Percentiles rank a stretch among this genome's conserved stretches.
Conservation (phyloP, 106 monocot species). For the Dendrobium chrysotoxum region DNA sequence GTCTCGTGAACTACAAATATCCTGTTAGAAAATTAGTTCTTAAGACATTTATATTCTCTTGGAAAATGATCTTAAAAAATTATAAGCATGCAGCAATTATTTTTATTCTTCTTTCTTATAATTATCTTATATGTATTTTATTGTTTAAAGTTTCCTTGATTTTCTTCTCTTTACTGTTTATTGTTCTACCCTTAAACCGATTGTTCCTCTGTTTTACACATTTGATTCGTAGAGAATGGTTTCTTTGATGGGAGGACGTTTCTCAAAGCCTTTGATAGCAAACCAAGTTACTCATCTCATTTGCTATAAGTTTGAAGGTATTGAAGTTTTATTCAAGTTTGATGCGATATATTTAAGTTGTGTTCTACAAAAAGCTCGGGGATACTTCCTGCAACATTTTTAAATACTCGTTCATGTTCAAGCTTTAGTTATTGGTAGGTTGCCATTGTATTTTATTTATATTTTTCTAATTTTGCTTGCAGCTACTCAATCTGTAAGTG, state of each 20-base stretch:
- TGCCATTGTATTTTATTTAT: neutral
- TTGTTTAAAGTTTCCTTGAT: neutral
- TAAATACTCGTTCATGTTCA: neutral
- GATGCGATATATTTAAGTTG: neutral
- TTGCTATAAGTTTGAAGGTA: constrained; percentile 99
- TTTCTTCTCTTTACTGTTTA: neutral
- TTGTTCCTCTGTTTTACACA: neutral
- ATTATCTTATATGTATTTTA: neutral
- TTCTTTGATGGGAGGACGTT: constrained; percentile 86
- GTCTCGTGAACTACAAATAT: neutral
- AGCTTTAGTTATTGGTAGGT: neutral
- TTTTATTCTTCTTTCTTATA: neutral
- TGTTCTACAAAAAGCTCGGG: neutral
- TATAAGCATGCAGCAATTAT: neutral
- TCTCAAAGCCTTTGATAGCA: constrained; percentile 90
- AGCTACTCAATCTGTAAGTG: neutral
- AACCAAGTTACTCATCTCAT: constrained; percentile 95
- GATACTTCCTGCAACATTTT: neutral
- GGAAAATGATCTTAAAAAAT: neutral
- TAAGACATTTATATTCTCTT: neutral
- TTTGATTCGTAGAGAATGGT: constrained; percentile 76
- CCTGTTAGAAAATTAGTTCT: neutral
- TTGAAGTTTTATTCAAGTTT: neutral
- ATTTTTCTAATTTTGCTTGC: neutral
- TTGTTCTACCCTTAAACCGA: neutral